Evolutionary conservation across 2,329 filamentous ascomycete species (phyloP).

Genomic region (Fusarium annulatum): DNA sequence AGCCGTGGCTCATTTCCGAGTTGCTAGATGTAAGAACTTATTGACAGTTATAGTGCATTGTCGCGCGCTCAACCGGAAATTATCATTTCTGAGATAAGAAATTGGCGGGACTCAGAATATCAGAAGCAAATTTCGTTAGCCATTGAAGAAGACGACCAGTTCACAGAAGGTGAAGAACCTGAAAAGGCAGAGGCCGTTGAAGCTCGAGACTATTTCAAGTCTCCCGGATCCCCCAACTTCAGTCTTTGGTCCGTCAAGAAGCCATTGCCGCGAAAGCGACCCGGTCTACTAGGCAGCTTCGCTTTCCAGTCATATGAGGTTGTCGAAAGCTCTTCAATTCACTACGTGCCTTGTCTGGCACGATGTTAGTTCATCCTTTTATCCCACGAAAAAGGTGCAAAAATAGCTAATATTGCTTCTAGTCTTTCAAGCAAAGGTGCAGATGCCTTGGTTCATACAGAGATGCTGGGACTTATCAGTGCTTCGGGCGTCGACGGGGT

Average conservation of each 20-base stretch:
- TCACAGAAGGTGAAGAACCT: fast-evolving
- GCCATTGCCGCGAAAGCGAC: fast-evolving
- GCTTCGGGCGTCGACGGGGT: slow-evolving; percentile 2
- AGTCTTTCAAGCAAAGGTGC: slow-evolving; percentile 11
- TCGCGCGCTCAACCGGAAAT: slow-evolving; percentile 3
- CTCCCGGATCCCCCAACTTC: too few species aligned
- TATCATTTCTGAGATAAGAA: slow-evolving; percentile 2
- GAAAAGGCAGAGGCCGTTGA: fast-evolving
- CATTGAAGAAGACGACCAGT: fast-evolving
- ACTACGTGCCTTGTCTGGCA: background rate
- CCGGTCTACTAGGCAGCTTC: fast-evolving
- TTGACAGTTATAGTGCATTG: background rate
- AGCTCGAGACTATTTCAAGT: fast-evolving
- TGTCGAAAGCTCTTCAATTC: fast-evolving
- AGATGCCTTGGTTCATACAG: background rate
- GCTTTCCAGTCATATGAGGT: background rate
- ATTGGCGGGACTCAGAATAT: background rate
- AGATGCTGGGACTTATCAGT: slow-evolving; percentile 22
- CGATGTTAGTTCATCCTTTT: background rate
- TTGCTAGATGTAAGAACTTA: too few species aligned
- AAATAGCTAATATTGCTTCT: fast-evolving
- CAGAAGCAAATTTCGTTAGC: fast-evolving
- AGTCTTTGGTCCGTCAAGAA: background rate
- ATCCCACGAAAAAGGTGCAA: fast-evolving
- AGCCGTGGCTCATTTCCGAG: background rate